Percentiles rank a stretch among this genome's conserved stretches.
These are phyloP conservation scores for Fusarium sp. DNA, from an alignment of 2,329 filamentous ascomycete species.

Conservation along the genomic window DNA sequence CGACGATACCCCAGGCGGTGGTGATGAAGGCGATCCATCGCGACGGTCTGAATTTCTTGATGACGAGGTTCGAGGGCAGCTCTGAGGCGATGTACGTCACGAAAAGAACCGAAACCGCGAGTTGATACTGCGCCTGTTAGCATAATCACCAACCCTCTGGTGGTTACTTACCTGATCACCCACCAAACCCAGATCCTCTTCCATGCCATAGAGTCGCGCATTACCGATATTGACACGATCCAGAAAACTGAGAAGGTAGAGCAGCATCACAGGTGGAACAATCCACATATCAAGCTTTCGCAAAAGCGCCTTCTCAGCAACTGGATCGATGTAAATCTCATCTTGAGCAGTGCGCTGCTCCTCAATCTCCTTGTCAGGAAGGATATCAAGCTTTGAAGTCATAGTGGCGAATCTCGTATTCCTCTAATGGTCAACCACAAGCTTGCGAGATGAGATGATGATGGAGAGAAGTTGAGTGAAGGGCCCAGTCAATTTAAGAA, in stretches of 20 bases:
- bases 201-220: conserved; percentile 71
- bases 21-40: conserved; percentile 45
- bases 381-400: conserved; percentile 23
- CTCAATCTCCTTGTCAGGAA: conserved; percentile 39
- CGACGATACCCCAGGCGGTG: conserved; percentile 57
- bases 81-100: conserved; percentile 54
- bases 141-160: rapidly evolving
- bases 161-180: conserved; percentile 51
- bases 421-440: neutral
- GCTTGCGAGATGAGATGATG: neutral
- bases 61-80: conserved; percentile 57
- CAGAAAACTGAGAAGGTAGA: conserved; percentile 63
- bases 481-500: conserved; percentile 32
- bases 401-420: conserved; percentile 16
- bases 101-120: conserved; percentile 49
- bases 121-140: conserved; percentile 61
- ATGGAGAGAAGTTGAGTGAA: neutral
- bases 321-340: conserved; percentile 47
- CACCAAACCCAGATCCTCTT: conserved; percentile 68
- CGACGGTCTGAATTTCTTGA: conserved; percentile 54
- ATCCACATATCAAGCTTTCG: conserved; percentile 72
- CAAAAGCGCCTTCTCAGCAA: conserved; percentile 56
- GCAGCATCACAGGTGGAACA: conserved; percentile 69
- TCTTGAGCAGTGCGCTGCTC: conserved; percentile 23
- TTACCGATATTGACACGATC: conserved; percentile 62